These are phyloP conservation scores for Anthoceros angustus DNA, from an alignment of 225 moss, liverwort and hornwort species.

Conservation along the genomic window DNA sequence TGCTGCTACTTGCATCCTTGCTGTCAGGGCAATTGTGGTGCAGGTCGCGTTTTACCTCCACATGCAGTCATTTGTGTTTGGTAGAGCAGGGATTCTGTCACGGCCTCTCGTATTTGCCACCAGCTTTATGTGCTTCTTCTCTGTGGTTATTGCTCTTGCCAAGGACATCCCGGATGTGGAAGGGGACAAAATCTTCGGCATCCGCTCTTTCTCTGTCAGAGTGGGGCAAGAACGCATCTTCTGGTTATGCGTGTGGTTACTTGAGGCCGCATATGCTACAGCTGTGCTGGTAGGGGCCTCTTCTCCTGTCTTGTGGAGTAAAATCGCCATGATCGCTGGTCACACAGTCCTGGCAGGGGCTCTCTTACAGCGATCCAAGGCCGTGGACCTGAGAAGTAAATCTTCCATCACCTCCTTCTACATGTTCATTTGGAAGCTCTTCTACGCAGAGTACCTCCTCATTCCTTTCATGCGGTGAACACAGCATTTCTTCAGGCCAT, in stretches of 20 bases:
- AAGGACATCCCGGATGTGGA: constrained; percentile 95
- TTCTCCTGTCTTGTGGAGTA: constrained; percentile 32
- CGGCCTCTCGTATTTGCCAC: constrained; percentile 54
- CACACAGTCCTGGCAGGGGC: constrained; percentile 37
- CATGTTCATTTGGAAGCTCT: constrained; percentile 93
- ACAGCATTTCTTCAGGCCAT: too few relatives aligned
- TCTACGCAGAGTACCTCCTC: constrained; percentile 75
- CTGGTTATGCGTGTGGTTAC: constrained; percentile 68
- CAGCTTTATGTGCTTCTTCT: constrained; percentile 88
- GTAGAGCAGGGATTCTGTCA: constrained; percentile 35
- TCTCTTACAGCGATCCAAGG: constrained; percentile 55
- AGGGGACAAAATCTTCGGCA: constrained; percentile 78
- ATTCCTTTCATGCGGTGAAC: constrained; percentile 61
- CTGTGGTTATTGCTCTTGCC: constrained; percentile 80
- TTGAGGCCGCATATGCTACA: constrained; percentile 52
- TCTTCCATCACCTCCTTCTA: constrained; percentile 64
- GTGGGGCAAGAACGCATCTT: constrained; percentile 58
- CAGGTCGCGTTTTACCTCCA: constrained; percentile 79
- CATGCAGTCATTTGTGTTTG: constrained; percentile 66
- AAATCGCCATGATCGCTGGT: constrained; percentile 48
- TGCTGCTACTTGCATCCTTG: constrained; percentile 73
- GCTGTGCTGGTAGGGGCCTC: constrained; percentile 45
- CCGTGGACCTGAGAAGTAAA: constrained; percentile 53
- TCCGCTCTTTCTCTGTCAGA: constrained; percentile 69
- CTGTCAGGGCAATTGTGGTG: constrained; percentile 65